Evolutionary conservation across 2,329 filamentous ascomycete genomes (phyloP).

Genomic region (Colletotrichum noveboracense): DNA sequence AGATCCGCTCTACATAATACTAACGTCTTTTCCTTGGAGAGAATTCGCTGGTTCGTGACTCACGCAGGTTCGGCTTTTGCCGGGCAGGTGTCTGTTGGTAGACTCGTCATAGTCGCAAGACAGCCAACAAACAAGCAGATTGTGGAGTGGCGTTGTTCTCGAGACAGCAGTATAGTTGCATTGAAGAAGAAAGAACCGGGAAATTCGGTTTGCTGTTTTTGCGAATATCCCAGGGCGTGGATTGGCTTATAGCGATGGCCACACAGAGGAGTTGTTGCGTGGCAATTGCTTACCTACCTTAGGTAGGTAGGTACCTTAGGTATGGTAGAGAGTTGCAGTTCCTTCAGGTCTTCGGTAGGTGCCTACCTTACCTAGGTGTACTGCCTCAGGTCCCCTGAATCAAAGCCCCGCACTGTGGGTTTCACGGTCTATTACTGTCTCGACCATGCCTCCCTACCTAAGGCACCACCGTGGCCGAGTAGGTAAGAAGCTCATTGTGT

Average conservation of each 20-base stretch:
- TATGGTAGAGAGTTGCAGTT: not conserved
- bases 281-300: not conserved
- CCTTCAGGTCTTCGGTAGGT: too few relatives aligned
- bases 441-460: not conserved
- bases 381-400: not conserved
- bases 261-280: not conserved
- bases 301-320: too few relatives aligned
- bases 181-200: not conserved
- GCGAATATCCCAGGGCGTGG: not conserved
- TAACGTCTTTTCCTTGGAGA: not conserved
- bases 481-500: not conserved
- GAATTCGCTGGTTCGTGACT: not conserved
- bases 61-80: conserved; percentile 30
- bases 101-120: conserved; percentile 3
- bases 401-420: not conserved
- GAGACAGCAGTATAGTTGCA: not conserved
- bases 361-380: not conserved
- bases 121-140: not conserved
- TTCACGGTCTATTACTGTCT: not conserved
- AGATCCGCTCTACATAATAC: not conserved
- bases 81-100: conserved; percentile 33
- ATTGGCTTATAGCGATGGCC: not conserved
- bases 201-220: not conserved
- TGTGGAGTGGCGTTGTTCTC: not conserved
- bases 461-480: not conserved